Percentiles rank a stretch among this genome's conserved stretches.
These are phyloP conservation scores for Barnettozyma hawaiiensis DNA, from an alignment of 1,139 yeast species.

Conservation along the genomic window DNA sequence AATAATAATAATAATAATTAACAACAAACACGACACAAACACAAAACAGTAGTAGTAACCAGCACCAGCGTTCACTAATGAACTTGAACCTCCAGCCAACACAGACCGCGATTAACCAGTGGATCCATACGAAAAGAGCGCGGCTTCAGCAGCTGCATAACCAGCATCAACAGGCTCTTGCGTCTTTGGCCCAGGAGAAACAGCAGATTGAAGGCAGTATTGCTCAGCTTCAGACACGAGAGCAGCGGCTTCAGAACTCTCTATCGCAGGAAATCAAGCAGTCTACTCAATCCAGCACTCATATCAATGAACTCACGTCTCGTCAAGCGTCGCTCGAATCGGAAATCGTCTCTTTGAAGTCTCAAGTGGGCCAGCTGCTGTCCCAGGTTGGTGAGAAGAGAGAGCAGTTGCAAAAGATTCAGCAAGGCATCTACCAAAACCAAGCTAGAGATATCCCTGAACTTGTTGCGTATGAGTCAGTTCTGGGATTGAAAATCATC, in stretches of 20 bases:
- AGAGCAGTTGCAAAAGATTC: slow-evolving; percentile 26
- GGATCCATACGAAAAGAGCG: background rate
- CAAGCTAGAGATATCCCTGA: slow-evolving; percentile 38
- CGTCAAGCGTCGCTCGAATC: slow-evolving; percentile 14
- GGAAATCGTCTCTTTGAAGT: slow-evolving; percentile 18
- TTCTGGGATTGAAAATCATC: slow-evolving; percentile 42
- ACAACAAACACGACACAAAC: too few species aligned
- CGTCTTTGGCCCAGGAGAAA: background rate
- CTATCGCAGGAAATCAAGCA: slow-evolving; percentile 13
- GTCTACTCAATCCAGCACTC: background rate
- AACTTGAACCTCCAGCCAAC: background rate
- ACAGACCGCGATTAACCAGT: background rate
- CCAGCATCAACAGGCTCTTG: background rate
- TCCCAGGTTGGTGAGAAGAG: slow-evolving; percentile 26
- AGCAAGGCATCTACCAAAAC: slow-evolving; percentile 26
- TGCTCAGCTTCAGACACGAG: background rate
- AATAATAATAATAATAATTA: too few species aligned
- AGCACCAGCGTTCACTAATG: background rate
- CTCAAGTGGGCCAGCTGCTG: slow-evolving; percentile 28
- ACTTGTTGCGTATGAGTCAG: slow-evolving; percentile 35
- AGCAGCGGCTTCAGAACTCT: background rate
- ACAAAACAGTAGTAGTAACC: background rate
- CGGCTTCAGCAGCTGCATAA: background rate
- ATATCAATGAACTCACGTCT: background rate
- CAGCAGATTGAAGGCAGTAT: background rate